A percentile compares a stretch with the other conserved stretches of the same genome.
These are phyloP conservation scores for Penstemon newberryi DNA, from an alignment of 257 asterid species.

Conservation along the genomic window DNA sequence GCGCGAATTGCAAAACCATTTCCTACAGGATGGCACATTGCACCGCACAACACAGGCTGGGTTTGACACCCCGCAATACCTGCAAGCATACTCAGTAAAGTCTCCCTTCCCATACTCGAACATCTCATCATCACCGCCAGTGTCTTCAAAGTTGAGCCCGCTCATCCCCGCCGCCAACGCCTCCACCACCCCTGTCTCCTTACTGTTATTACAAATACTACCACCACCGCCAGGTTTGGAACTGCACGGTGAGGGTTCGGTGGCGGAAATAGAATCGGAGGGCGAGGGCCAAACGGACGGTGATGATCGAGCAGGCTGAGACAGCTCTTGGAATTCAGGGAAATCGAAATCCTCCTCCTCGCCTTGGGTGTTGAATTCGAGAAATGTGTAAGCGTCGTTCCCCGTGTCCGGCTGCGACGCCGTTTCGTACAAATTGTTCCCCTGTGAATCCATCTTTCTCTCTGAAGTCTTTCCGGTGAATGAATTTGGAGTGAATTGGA, in stretches of 20 bases:
- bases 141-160: conserved; percentile 89
- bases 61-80: conserved; percentile 89
- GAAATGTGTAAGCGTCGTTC: conserved; percentile 83
- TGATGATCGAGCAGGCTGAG: conserved; percentile 85
- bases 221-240: conserved; percentile 46
- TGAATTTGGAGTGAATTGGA: neutral
- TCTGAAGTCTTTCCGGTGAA: neutral
- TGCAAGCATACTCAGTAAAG: conserved; percentile 87
- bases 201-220: conserved; percentile 34
- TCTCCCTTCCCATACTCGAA: conserved; percentile 89
- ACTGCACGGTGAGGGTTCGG: conserved; percentile 56
- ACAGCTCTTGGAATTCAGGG: conserved; percentile 84
- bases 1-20: conserved; percentile 97
- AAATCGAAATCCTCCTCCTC: conserved; percentile 88
- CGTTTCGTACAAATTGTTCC: conserved; percentile 78
- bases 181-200: conserved; percentile 78
- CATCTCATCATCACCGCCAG: conserved; percentile 83
- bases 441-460: conserved; percentile 66
- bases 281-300: conserved; percentile 80
- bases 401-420: conserved; percentile 98
- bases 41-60: conserved; percentile 97
- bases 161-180: conserved; percentile 93
- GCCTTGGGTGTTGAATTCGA: conserved; percentile 91
- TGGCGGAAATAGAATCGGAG: conserved; percentile 54
- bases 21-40: conserved; percentile 92